Percentiles rank a stretch among this genome's conserved stretches.
phyloP scores from a whole-genome alignment of 2,329 filamentous ascomycete genomes.

The Monosporascus sp. region DNA sequence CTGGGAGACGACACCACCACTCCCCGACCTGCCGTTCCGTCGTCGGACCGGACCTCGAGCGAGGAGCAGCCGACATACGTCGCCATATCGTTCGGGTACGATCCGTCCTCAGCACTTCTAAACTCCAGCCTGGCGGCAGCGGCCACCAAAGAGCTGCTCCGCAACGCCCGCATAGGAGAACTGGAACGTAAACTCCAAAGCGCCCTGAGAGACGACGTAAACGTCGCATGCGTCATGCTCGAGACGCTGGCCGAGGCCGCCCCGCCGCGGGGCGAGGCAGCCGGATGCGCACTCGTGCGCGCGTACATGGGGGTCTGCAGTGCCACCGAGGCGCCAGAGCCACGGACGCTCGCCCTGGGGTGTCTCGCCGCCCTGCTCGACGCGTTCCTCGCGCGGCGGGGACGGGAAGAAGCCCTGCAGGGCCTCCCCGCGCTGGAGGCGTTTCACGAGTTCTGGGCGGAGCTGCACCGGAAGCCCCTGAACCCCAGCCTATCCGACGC shows the following conservation, averaged over 20 bases:
- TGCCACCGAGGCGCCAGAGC: conserved; percentile 34
- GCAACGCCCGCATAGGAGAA: conserved; percentile 3
- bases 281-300: conserved; percentile 29
- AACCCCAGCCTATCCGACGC: conserved; percentile 46
- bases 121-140: conserved; percentile 15
- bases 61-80: no score
- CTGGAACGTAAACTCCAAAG: conserved; percentile 28
- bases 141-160: conserved; percentile 28
- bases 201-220: conserved; percentile 33
- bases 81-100: no score
- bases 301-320: conserved; percentile 39
- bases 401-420: conserved; percentile 9
- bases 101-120: conserved; percentile 15
- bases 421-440: conserved; percentile 27
- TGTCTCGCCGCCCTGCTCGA: conserved; percentile 44
- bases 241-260: conserved; percentile 29
- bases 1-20: neutral
- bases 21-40: neutral
- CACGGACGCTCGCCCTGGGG: conserved; percentile 40
- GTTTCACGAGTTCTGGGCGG: conserved; percentile 36
- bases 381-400: conserved; percentile 24
- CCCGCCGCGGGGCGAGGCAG: conserved; percentile 14
- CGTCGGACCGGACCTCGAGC: neutral
- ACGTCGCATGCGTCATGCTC: conserved; percentile 35
- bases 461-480: conserved; percentile 31